Evolutionary conservation across 371 early-diverging fungal species (phyloP).

Genomic region (Haplosporangium sp.): DNA sequence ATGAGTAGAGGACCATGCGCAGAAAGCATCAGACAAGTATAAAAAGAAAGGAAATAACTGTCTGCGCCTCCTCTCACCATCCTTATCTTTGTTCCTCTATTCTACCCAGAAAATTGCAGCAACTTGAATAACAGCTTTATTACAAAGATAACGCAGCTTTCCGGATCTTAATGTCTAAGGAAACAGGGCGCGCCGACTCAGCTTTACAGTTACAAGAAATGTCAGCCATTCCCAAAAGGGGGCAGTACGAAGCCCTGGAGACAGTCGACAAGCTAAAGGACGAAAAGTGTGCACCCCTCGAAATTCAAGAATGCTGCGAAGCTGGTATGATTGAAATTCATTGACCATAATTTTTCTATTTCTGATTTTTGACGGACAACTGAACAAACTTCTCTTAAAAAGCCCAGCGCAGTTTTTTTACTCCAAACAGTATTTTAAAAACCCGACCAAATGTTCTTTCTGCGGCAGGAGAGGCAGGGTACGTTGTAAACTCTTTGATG

Average conservation of each 20-base stretch:
- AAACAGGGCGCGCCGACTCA: constrained; percentile 8
- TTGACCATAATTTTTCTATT: no score
- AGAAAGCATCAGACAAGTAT: constrained; percentile 3
- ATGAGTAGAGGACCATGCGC: constrained; percentile 2
- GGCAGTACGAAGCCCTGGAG: neutral
- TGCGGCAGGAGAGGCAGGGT: constrained; percentile 20
- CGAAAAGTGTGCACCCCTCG: neutral
- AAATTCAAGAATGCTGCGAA: neutral
- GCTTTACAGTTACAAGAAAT: constrained; percentile 13
- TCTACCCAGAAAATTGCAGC: no score
- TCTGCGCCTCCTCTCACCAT: neutral
- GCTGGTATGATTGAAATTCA: no score
- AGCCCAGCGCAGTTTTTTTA: constrained; percentile 17
- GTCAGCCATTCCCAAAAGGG: neutral
- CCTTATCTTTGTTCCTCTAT: no score
- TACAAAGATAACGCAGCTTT: no score
- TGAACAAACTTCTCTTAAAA: neutral
- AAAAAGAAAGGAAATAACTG: neutral
- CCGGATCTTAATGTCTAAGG: constrained; percentile 20
- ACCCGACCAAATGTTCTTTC: constrained; percentile 9
- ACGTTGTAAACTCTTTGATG: neutral
- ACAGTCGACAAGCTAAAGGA: neutral
- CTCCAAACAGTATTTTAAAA: neutral
- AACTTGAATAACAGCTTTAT: no score
- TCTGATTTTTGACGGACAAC: neutral